Evolutionary conservation across 495 filamentous ascomycete species (phyloP).

Genomic region (Ramalina intermedia): DNA sequence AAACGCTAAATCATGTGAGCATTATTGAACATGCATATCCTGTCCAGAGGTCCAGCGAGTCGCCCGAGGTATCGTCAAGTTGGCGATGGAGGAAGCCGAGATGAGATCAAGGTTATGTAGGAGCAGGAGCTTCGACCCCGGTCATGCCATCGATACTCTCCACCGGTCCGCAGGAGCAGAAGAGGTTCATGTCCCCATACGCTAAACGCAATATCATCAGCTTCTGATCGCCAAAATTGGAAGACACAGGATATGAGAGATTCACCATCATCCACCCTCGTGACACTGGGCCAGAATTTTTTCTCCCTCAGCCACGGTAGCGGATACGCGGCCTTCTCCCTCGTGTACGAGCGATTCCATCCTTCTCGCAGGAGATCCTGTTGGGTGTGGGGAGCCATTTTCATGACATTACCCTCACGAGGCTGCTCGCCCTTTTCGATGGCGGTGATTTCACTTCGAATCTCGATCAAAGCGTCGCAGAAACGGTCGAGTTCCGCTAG

Average conservation of each 20-base stretch:
- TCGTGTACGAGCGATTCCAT: slow-evolving; percentile 67
- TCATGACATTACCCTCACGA: slow-evolving; percentile 74
- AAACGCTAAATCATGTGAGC: neutral
- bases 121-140: slow-evolving; percentile 16
- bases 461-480: slow-evolving; percentile 80
- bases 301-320: slow-evolving; percentile 76
- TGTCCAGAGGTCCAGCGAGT: neutral
- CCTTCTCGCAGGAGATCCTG: slow-evolving; percentile 63
- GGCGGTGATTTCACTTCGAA: slow-evolving; percentile 72
- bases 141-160: slow-evolving; percentile 36
- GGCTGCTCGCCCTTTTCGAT: slow-evolving; percentile 71
- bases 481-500: slow-evolving; percentile 92
- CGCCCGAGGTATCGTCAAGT: no score
- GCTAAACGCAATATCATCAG: slow-evolving; percentile 36
- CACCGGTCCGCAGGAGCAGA: slow-evolving; percentile 88
- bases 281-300: slow-evolving; percentile 96
- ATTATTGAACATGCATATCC: neutral
- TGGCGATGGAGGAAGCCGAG: neutral
- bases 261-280: slow-evolving; percentile 80
- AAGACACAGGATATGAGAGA: slow-evolving; percentile 5
- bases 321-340: slow-evolving; percentile 82
- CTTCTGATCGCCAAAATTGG: neutral
- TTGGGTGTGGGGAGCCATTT: slow-evolving; percentile 81
- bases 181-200: slow-evolving; percentile 84
- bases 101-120: slow-evolving; percentile 9